Evolutionary conservation across 306 rosid genomes (phyloP).

Genomic region (Cyclanthera cordifolia): DNA sequence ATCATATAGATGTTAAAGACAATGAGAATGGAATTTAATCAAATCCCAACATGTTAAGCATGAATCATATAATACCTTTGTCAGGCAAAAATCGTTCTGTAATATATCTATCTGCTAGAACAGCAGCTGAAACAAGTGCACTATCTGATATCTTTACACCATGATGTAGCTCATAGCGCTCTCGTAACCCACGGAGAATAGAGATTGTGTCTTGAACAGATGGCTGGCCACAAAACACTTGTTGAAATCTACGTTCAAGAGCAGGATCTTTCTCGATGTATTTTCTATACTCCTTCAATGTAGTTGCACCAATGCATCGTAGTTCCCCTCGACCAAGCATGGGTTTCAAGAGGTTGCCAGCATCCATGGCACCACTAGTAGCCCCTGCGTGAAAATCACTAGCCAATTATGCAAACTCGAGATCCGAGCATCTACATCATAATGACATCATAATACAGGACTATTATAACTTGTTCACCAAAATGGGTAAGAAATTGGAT

Average conservation of each 20-base stretch:
- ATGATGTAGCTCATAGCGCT: constrained; percentile 95
- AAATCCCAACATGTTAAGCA: not conserved
- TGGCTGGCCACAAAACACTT: constrained; percentile 86
- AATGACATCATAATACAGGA: not conserved
- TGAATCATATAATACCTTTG: constrained; percentile 41
- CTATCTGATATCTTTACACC: constrained; percentile 96
- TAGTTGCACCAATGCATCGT: constrained; percentile 93
- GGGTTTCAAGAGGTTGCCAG: constrained; percentile 90
- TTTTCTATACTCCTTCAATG: constrained; percentile 80
- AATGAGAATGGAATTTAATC: not conserved
- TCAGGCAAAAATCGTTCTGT: constrained; percentile 92
- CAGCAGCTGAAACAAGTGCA: constrained; percentile 91
- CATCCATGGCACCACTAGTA: constrained; percentile 98
- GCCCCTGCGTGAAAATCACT: constrained; percentile 54
- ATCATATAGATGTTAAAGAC: not conserved
- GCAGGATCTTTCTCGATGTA: constrained; percentile 97
- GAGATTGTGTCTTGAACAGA: constrained; percentile 86
- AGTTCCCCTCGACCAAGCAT: constrained; percentile 99
- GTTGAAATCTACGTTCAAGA: constrained; percentile 93
- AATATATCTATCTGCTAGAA: constrained; percentile 83
- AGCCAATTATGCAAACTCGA: not conserved
- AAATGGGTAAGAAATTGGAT: not conserved
- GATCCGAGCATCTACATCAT: not conserved
- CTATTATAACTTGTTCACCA: not conserved
- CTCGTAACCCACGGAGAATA: constrained; percentile 94